Evolutionary conservation across 352 stramenopile genomes (phyloP), one percentile per base, ranked within the genome.

Genomic region (Aphanomyces stellatus): DNA sequence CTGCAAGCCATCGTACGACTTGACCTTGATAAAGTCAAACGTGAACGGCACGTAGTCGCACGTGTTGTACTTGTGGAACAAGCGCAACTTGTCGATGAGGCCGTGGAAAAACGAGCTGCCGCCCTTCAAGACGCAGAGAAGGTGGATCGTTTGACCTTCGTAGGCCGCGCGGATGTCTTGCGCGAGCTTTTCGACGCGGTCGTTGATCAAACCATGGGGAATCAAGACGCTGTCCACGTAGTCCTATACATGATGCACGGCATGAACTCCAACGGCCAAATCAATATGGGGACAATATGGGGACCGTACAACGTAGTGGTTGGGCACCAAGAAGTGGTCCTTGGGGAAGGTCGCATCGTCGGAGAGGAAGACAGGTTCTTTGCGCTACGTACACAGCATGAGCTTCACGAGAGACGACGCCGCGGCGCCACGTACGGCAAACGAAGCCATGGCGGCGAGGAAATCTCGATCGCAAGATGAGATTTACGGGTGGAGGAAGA

Each of bases 1-100:
- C 62, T 91, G 73, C 15, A 83, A 91, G 48, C 95, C 95, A 35
- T 91, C 89, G 76, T 99, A 99, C 57, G 88, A 98, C 75, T 97
- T 97, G 59, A 97, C 92, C 53, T 88, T 83, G 72, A 98, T 87
- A 65, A 98, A 98, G 76, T 98, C 93, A 72, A 96, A 97, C 34
- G 81, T 93, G 76, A 95, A 98, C 43, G 83, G 83, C 63, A 96
- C 86, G 76, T 94, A 88, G 69, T 87, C 71, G 78, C 79, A 91
- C 74, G 88, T 81, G 74, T 91, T 90, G 77, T 90, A 90, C 80
- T 92, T 92, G 76, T 92, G 81, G 69, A 90, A 88, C 11, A 92
- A 72, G 0, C 82, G 81, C 57, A 93, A 71, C 64, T 93, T 89
- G 71, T 90, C 81, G 27, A 95, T 80, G 28, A 96, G 80, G 51